Conservation (phyloP, 306 rosid species). For the Dryas octopetala region DNA sequence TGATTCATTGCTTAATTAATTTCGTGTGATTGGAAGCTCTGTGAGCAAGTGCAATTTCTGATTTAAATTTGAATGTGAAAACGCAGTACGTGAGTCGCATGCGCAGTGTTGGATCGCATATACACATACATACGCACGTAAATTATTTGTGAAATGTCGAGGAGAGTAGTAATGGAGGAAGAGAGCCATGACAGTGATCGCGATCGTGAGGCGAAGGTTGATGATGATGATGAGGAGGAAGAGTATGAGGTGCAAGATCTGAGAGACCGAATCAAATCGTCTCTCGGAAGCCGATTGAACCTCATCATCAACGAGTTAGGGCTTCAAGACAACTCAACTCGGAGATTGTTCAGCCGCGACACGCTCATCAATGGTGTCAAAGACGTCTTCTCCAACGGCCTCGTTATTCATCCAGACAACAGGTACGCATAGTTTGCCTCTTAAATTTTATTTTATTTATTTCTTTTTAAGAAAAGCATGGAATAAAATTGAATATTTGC, state of each 20-base stretch:
- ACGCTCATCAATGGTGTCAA: constrained; percentile 50
- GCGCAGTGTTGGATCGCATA: too few relatives aligned
- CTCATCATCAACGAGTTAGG: constrained; percentile 58
- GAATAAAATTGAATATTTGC: too few relatives aligned
- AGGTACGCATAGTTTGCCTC: constrained; percentile 34
- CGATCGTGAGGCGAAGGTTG: neutral
- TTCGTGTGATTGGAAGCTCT: too few relatives aligned
- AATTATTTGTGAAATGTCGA: neutral
- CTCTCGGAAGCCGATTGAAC: constrained; percentile 72
- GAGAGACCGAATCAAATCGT: constrained; percentile 59
- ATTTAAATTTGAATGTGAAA: too few relatives aligned
- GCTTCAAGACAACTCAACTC: constrained; percentile 15
- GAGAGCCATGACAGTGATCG: constrained; percentile 21
- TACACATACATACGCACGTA: too few relatives aligned
- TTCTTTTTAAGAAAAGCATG: neutral
- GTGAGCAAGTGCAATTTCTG: too few relatives aligned
- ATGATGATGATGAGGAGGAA: neutral
- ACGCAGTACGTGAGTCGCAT: too few relatives aligned
- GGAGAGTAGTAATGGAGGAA: constrained; percentile 5
- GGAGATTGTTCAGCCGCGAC: constrained; percentile 51
- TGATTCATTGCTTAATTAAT: too few relatives aligned
- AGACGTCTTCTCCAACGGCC: constrained; percentile 35
- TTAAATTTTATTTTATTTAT: neutral
- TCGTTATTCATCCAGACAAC: constrained; percentile 62
- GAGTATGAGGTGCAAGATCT: constrained; percentile 52